Evolutionary conservation across 768 basidiomycete species (phyloP).

Genomic region (Boletales sp.): DNA sequence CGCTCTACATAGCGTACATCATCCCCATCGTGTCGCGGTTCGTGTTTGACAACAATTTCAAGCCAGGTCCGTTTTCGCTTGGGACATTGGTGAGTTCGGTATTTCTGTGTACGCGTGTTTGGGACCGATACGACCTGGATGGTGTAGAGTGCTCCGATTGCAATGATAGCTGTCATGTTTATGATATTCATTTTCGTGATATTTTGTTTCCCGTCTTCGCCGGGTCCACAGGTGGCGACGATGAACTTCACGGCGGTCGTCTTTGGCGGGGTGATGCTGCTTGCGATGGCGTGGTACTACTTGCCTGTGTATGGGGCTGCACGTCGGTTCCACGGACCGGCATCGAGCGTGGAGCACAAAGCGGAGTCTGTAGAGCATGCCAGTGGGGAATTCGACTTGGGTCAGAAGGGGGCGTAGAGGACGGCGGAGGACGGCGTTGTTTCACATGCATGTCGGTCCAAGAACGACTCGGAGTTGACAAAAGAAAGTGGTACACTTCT

Average conservation of each 20-base stretch:
- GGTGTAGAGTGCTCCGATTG: constrained; percentile 49
- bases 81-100: constrained; percentile 34
- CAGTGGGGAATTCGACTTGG: background rate
- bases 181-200: constrained; percentile 64
- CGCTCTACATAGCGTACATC: constrained; percentile 39
- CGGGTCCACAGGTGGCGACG: constrained; percentile 36
- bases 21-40: constrained; percentile 50
- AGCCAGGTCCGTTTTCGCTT: constrained; percentile 44
- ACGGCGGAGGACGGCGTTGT: background rate
- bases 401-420: background rate
- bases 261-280: constrained; percentile 50
- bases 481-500: no score
- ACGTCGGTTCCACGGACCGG: constrained; percentile 69
- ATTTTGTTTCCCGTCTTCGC: constrained; percentile 57
- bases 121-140: background rate
- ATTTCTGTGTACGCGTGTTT: background rate
- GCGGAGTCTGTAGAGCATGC: background rate
- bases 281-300: constrained; percentile 64
- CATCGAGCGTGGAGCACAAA: constrained; percentile 35
- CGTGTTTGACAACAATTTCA: constrained; percentile 41
- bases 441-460: background rate
- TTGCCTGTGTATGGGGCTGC: constrained; percentile 66
- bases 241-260: constrained; percentile 78
- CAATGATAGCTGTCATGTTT: constrained; percentile 50
- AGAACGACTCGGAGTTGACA: no score